A percentile compares a stretch with the other conserved stretches of the same genome.
Conservation (phyloP, 164 flowering plant species). For the Amborella trichopoda region DNA sequence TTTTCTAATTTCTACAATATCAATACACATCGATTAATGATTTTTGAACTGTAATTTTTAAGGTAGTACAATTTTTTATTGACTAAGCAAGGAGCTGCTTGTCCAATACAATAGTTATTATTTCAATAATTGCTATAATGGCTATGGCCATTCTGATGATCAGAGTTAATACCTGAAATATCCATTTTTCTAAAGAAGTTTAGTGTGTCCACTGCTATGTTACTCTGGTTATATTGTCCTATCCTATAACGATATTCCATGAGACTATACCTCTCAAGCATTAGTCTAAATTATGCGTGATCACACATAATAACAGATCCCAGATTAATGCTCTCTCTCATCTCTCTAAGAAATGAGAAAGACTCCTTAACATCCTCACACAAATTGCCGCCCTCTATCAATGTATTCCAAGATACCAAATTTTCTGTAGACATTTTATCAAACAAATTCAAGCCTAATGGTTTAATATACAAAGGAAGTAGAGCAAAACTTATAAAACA, state of each 20-base stretch:
- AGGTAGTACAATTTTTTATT: conserved; percentile 28
- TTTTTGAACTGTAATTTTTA: conserved; percentile 39
- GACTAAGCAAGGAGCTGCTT: conserved; percentile 42
- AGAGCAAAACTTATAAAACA: conserved; percentile 20
- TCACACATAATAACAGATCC: conserved; percentile 19
- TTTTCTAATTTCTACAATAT: conserved; percentile 21
- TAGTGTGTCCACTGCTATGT: conserved; percentile 25
- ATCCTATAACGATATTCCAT: conserved; percentile 54
- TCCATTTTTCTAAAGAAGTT: conserved; percentile 27
- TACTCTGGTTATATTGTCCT: conserved; percentile 29
- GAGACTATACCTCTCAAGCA: conserved; percentile 36
- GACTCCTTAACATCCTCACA: conserved; percentile 1
- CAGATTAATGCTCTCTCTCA: conserved; percentile 21
- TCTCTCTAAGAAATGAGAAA: conserved; percentile 18
- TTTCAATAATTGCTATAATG: conserved; percentile 29
- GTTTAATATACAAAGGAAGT: conserved; percentile 13
- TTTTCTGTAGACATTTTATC: conserved; percentile 9
- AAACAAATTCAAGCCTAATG: conserved; percentile 4
- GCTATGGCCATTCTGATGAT: conserved; percentile 36
- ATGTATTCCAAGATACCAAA: conserved; percentile 4
- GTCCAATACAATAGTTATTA: conserved; percentile 28
- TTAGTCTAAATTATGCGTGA: conserved; percentile 27
- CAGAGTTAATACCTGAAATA: conserved; percentile 29
- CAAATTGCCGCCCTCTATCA: conserved; percentile 4
- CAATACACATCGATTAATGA: conserved; percentile 53